phyloP scores from a whole-genome alignment of 352 stramenopile species.

The Globisporangium acanthophoron region DNA sequence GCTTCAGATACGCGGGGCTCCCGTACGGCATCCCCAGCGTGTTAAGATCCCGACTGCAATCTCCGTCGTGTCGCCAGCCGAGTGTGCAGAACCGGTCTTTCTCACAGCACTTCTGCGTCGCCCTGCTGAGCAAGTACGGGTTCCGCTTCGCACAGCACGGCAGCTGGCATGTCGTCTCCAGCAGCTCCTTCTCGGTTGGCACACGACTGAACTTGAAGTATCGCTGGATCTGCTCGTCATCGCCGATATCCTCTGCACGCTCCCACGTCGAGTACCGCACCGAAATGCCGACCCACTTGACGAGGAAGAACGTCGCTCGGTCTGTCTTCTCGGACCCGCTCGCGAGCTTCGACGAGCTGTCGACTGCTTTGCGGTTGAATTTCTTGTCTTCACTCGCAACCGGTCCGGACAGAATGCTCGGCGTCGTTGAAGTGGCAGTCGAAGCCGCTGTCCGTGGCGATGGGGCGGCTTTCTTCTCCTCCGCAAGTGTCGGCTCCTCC shows the following conservation, averaged over 20 bases:
- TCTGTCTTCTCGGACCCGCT: conserved; percentile 8
- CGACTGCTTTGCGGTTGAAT: conserved; percentile 50
- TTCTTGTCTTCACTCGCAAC: conserved; percentile 53
- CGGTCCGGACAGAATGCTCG: conserved; percentile 44
- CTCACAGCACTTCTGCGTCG: conserved; percentile 54
- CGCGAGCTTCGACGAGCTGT: conserved; percentile 13
- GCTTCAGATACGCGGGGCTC: conserved; percentile 48
- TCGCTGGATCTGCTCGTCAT: conserved; percentile 84
- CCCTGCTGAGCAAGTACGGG: conserved; percentile 44
- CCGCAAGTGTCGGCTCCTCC: conserved; percentile 2
- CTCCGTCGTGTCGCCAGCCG: conserved; percentile 59
- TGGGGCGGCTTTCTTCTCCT: conserved; percentile 3
- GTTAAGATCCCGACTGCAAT: conserved; percentile 78
- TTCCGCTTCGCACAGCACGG: conserved; percentile 81
- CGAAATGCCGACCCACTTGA: conserved; percentile 85
- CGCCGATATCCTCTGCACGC: conserved; percentile 82
- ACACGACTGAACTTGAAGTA: conserved; percentile 88
- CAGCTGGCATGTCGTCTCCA: conserved; percentile 78
- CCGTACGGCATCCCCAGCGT: conserved; percentile 63
- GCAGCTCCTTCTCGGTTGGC: conserved; percentile 77
- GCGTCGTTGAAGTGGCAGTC: conserved; percentile 17
- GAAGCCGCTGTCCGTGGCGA: conserved; percentile 3
- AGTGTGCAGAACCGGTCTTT: conserved; percentile 85
- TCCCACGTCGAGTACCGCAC: conserved; percentile 88
- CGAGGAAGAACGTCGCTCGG: conserved; percentile 78